Conservation (phyloP, 805 yeast genomes). For the Starmerella asiatica region DNA sequence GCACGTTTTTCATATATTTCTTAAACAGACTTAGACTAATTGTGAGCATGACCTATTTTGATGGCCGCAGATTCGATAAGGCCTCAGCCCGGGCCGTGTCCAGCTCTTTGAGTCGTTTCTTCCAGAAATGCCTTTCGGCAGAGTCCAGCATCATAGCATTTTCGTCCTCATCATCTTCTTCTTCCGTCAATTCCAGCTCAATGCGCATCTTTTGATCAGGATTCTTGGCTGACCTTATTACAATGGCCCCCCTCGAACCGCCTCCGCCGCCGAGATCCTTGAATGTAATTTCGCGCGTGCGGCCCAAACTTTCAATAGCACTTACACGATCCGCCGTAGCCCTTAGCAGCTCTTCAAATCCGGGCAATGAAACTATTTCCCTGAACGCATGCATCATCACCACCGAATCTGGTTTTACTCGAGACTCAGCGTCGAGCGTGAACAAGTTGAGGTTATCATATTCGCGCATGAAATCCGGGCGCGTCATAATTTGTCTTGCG, state of each 20-base stretch:
- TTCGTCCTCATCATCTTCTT: constrained; percentile 21
- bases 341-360: constrained; percentile 50
- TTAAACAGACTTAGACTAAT: too few relatives aligned
- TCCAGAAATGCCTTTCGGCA: constrained; percentile 18
- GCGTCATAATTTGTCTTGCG: constrained; percentile 71
- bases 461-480: constrained; percentile 63
- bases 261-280: constrained; percentile 44
- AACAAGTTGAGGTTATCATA: constrained; percentile 68
- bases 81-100: neutral
- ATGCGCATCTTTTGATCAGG: constrained; percentile 3
- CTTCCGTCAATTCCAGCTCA: constrained; percentile 17
- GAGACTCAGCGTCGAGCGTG: constrained; percentile 58
- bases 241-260: constrained; percentile 19
- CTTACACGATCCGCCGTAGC: constrained; percentile 56
- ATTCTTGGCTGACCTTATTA: constrained; percentile 1
- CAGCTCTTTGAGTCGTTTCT: constrained; percentile 6
- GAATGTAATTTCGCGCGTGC: constrained; percentile 62
- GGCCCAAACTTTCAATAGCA: constrained; percentile 61
- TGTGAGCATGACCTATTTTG: too few relatives aligned
- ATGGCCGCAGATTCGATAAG: too few relatives aligned
- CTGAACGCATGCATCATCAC: constrained; percentile 86
- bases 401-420: constrained; percentile 65
- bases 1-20: too few relatives aligned
- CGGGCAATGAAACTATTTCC: constrained; percentile 59
- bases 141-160: constrained; percentile 7